Base-by-base conservation (phyloP, 2,329 filamentous ascomycete genomes). In the Fusarium floridanum region DNA sequence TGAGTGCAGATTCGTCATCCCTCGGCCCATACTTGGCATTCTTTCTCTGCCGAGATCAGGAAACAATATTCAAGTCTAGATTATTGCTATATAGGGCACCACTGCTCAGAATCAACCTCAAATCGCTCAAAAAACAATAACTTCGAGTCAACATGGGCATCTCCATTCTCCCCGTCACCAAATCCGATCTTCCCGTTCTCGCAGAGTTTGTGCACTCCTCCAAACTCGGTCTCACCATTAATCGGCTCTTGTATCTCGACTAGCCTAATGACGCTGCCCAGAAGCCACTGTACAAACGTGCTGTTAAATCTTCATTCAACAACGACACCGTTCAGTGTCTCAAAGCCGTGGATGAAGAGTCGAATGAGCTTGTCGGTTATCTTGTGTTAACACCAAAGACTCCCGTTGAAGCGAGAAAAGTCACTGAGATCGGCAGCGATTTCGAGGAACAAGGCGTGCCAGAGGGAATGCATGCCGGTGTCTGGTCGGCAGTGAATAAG, bases 241-340 rank as follows among this genome's bases (percentile, higher is more conserved):
- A 71, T 6, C 61, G 68, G 5, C 66, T 71, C 2, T 29, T 71
- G n/a, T 65, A 36, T 22, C 43, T 57, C 11, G 27, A 71, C 17
- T 71, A 66, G 68, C 68, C 68, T 14, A 68, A 65, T 11, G 66
- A 68, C 6, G 29, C 29, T 3, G 57, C 50, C 1, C 68, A 71
- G 14, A 68, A 22, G 24, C 32, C 7, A 2, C 22, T 22, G 39
- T 53, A 63, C 24, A 24, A 17, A 1, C 12, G 20, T 10, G 61
- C 68, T 3, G 20, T 71, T 8, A 36, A 66, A 14, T 41, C 55
- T 5, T 29, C 56, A 3, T 65, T 68, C 34, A 24, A 32, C 2
- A 29, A 56, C 14, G 32, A 57, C 2, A 6, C 11, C 0, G 43
- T 16, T 5, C 43, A 62, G 14, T 53, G 16, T 11, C 57, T 71